phyloP scores from a whole-genome alignment of 2,329 filamentous ascomycete genomes.

The Fusarium papillatum region DNA sequence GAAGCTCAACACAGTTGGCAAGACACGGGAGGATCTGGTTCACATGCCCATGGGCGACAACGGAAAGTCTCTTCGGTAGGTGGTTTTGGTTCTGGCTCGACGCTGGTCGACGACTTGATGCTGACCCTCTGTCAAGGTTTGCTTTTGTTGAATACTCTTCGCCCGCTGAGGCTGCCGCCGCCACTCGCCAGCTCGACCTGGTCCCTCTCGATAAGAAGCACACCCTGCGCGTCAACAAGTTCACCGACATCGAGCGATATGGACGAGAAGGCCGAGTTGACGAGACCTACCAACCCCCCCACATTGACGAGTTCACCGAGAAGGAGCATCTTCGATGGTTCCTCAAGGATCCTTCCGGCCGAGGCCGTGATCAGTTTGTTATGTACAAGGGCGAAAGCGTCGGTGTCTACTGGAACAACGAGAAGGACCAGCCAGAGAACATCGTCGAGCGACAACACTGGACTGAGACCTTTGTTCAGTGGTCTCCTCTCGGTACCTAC shows the following conservation, averaged over 20 bases:
- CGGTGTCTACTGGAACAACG: constrained; percentile 98
- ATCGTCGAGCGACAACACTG: constrained; percentile 95
- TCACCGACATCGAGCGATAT: constrained; percentile 97
- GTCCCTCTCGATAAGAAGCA: constrained; percentile 97
- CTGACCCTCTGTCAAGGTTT: constrained; percentile 70
- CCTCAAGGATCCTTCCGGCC: constrained; percentile 83
- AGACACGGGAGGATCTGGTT: constrained; percentile 87
- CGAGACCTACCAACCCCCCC: constrained; percentile 87
- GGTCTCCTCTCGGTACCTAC: constrained; percentile 95
- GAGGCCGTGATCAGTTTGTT: constrained; percentile 94
- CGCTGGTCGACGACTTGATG: constrained; percentile 7
- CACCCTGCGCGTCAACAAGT: constrained; percentile 95
- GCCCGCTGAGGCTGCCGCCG: constrained; percentile 88
- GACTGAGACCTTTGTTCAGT: constrained; percentile 98
- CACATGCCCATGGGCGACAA: constrained; percentile 95
- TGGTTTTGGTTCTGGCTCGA: constrained; percentile 27
- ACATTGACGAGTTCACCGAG: constrained; percentile 87
- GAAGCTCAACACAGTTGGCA: constrained; percentile 90
- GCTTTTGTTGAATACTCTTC: constrained; percentile 98
- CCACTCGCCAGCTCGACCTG: constrained; percentile 89
- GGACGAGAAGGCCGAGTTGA: constrained; percentile 94
- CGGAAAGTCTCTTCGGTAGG: constrained; percentile 88
- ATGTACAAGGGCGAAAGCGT: constrained; percentile 95
- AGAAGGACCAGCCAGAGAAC: constrained; percentile 88
- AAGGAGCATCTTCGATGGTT: constrained; percentile 97